phyloP scores from a whole-genome alignment of 2,329 filamentous ascomycete genomes.

The Fusarium nygamai region DNA sequence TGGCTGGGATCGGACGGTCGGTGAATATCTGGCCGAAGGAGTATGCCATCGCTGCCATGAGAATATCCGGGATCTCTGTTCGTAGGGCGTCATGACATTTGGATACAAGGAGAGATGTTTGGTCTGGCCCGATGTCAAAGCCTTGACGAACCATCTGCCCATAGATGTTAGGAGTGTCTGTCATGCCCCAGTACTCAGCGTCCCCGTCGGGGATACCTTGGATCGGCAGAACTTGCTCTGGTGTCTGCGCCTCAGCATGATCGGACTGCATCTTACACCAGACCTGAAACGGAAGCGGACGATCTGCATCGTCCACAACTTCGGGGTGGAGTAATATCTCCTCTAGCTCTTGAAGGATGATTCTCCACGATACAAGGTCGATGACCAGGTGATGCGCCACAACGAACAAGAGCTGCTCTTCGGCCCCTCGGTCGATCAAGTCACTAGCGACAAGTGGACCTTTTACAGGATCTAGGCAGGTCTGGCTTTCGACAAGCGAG shows the following conservation, averaged over 20 bases:
- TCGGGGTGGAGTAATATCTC: conserved; percentile 44
- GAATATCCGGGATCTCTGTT: conserved; percentile 49
- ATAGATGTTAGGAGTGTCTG: conserved; percentile 24
- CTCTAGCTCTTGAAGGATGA: conserved; percentile 50
- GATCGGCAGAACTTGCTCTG: conserved; percentile 41
- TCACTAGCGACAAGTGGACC: conserved; percentile 26
- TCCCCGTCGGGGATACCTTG: conserved; percentile 30
- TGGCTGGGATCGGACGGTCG: conserved; percentile 40
- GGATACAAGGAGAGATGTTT: conserved; percentile 34
- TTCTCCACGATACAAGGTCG: conserved; percentile 59
- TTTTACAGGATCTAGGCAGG: neutral
- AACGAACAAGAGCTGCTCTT: conserved; percentile 48
- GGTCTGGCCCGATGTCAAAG: conserved; percentile 19
- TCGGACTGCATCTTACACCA: conserved; percentile 51
- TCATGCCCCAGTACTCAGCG: conserved; percentile 42
- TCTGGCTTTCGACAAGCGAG: conserved; percentile 20
- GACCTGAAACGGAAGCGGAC: conserved; percentile 47
- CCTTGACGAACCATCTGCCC: conserved; percentile 28
- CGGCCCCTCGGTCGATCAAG: conserved; percentile 8
- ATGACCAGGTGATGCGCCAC: conserved; percentile 52
- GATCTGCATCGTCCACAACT: conserved; percentile 11
- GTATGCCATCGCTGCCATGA: conserved; percentile 45
- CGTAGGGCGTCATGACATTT: conserved; percentile 39
- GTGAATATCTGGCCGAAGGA: conserved; percentile 45
- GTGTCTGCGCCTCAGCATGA: neutral